phyloP scores from a whole-genome alignment of 139 green algal genomes.

The Haematococcus lacustris region DNA sequence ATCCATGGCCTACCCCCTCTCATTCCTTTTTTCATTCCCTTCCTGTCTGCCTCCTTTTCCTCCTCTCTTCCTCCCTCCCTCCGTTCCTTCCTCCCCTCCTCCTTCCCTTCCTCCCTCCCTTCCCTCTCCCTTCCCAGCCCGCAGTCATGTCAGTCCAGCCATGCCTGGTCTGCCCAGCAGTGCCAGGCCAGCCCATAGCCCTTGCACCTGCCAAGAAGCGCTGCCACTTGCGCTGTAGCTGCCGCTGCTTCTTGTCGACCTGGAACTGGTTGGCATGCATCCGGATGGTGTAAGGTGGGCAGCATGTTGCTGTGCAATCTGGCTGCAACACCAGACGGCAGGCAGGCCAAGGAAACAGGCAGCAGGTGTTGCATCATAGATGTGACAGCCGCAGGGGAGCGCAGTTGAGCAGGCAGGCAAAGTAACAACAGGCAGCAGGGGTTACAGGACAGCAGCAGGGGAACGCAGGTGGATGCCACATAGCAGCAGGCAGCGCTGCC shows the following conservation, averaged over 20 bases:
- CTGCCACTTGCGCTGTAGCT: constrained; percentile 29
- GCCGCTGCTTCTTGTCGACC: constrained; percentile 24
- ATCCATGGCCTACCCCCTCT: too few species aligned
- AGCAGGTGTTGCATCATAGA: neutral
- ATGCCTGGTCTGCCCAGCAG: neutral
- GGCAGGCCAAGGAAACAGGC: neutral
- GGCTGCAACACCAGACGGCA: constrained; percentile 17
- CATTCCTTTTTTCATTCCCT: too few species aligned
- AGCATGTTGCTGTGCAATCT: constrained; percentile 33
- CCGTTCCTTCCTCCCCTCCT: too few species aligned
- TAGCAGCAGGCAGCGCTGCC: neutral
- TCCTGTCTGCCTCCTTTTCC: too few species aligned
- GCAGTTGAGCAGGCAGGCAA: neutral
- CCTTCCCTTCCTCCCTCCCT: too few species aligned
- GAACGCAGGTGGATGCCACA: neutral
- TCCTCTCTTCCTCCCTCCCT: too few species aligned
- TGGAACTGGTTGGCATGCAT: constrained; percentile 26
- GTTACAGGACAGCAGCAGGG: neutral
- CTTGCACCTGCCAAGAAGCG: constrained; percentile 17
- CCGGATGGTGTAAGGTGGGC: constrained; percentile 50
- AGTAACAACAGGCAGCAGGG: neutral
- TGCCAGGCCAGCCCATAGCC: neutral
- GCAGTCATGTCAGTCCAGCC: neutral
- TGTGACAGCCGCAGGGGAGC: too few species aligned
- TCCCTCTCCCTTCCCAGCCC: neutral